A percentile compares a stretch with the other conserved stretches of the same genome.
phyloP scores from a whole-genome alignment of 148 eudicot species.

The Rhododendron kiyosumense region DNA sequence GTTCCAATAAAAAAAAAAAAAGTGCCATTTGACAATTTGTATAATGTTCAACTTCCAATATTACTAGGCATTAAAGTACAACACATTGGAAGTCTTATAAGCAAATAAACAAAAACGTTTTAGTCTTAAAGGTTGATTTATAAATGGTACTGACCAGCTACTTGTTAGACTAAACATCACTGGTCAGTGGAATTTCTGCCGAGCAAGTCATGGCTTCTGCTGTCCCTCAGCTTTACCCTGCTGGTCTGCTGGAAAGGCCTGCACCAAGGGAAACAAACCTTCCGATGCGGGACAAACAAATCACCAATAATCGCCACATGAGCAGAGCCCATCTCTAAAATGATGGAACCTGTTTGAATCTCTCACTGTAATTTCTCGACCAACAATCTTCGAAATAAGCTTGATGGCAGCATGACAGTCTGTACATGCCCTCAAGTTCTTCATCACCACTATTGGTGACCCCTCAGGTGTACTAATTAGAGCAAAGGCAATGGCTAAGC shows the following conservation, averaged over 20 bases:
- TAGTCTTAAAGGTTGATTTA: neutral
- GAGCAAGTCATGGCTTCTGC: neutral
- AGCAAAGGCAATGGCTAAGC: constrained; percentile 71
- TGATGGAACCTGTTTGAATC: constrained; percentile 87
- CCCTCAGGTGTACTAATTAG: constrained; percentile 68
- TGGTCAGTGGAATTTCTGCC: neutral
- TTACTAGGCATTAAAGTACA: neutral
- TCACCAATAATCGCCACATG: constrained; percentile 79
- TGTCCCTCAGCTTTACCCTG: neutral
- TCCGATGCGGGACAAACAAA: neutral
- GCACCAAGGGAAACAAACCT: neutral
- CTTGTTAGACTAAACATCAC: neutral
- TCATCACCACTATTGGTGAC: constrained; percentile 61
- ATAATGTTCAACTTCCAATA: neutral
- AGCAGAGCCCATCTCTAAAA: constrained; percentile 61
- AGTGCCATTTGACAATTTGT: neutral
- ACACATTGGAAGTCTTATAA: neutral
- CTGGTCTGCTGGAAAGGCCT: neutral
- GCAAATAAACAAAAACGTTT: neutral
- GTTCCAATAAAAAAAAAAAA: too few relatives aligned
- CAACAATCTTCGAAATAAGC: constrained; percentile 58
- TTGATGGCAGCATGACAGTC: constrained; percentile 83
- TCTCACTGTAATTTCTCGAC: constrained; percentile 69
- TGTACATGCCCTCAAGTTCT: constrained; percentile 67
- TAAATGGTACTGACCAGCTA: neutral